Evolutionary conservation across 2,329 filamentous ascomycete species (phyloP), one percentile per base, ranked within the genome.

Genomic region (Sporothrix mexicana): DNA sequence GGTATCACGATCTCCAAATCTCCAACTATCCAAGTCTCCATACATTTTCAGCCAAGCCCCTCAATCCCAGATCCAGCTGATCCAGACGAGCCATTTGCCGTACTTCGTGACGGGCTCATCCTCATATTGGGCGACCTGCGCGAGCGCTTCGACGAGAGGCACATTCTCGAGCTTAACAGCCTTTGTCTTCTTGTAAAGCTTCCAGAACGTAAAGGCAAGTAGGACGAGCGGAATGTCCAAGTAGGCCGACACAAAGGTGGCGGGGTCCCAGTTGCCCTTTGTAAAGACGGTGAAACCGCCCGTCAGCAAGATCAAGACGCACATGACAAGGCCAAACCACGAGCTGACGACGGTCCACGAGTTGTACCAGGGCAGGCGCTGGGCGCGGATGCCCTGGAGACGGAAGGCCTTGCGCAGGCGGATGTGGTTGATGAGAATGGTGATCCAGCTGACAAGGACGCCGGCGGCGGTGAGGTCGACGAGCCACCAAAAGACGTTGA

Each of bases 271-370:
- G 8, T 85, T 76, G 53, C 74, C 75, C 41, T 64, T 73, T 30
- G 93, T 89, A 78, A 92, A 93, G 6, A 87, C 85, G 10, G 88
- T 89, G 80, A 93, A 93, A 3, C 91, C 91, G 78, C 90, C 90
- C 0, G 91, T 92, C 25, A 93, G 74, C 69, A 90, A 85, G 74
- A 93, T 90, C 68, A 92, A 79, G 2, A 87, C 74, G 30, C 71
- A 74, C 66, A 77, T 70, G 69, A 73, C 66, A 8, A 77, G 49
- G 3, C 73, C 80, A 59, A 79, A 75, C 51, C 80, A 84, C 0
- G 82, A 80, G 0, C 79, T 79, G 57, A 79, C 84, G 0, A 85
- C 87, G 82, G 89, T 91, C 85, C 88, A 91, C 17, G 82, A 84
- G 76, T 90, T 90, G 78, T 88, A 82, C 90, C 90, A 92, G 0